A percentile compares a stretch with the other conserved stretches of the same genome.
phyloP scores from a whole-genome alignment of 208 protist genomes.

The Crithidia expoeki region DNA sequence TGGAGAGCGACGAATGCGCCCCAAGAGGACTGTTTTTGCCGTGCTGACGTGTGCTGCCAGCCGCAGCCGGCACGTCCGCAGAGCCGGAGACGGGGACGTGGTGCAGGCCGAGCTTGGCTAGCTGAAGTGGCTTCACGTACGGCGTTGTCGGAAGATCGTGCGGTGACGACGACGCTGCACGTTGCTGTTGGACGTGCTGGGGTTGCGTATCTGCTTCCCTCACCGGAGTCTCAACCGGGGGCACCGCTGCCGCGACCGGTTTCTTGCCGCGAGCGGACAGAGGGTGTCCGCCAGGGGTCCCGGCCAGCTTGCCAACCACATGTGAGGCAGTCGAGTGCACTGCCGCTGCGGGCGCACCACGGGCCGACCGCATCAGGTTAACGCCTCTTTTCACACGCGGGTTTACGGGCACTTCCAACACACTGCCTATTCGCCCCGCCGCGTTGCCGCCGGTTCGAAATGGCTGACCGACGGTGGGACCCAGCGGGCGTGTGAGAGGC shows the following conservation, averaged over 20 bases:
- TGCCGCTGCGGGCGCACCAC: background rate
- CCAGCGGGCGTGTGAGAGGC: constrained; percentile 1
- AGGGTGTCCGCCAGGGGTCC: background rate
- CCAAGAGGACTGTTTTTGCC: background rate
- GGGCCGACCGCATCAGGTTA: background rate
- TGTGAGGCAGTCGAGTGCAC: background rate
- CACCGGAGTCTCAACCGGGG: background rate
- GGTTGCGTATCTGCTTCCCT: background rate
- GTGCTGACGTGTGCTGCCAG: background rate
- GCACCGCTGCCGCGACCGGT: background rate
- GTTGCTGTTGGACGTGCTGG: background rate
- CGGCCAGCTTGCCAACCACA: background rate
- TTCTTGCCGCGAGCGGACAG: constrained; percentile 9
- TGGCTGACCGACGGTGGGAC: constrained; percentile 3
- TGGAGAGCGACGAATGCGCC: background rate
- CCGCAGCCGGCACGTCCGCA: background rate
- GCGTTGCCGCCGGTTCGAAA: background rate
- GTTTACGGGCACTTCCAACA: background rate
- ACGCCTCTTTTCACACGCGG: background rate
- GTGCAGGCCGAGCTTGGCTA: constrained; percentile 1
- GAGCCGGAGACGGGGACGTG: background rate
- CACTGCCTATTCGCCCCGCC: background rate
- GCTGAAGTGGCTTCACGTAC: constrained; percentile 28
- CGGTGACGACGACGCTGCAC: background rate
- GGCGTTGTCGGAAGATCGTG: background rate